Conservation (phyloP, 2,329 filamentous ascomycete species). For the Trichophyton verrucosum region DNA sequence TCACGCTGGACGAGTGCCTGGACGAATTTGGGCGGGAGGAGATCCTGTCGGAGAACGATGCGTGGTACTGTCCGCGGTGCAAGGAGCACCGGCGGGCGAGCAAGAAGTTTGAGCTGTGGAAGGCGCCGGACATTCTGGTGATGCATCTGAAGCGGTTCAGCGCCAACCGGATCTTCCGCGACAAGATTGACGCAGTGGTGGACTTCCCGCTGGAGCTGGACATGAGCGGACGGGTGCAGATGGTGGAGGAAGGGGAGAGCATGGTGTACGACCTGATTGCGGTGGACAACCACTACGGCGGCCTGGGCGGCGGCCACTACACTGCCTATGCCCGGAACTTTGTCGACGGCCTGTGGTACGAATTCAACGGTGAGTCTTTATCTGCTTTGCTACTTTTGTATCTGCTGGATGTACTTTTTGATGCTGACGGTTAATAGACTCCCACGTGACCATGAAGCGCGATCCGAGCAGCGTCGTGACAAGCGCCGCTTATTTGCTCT, state of each 20-base stretch:
- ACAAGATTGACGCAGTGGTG: constrained; percentile 83
- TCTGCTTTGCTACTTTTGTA: not conserved
- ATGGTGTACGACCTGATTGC: constrained; percentile 87
- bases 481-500: constrained; percentile 75
- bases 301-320: constrained; percentile 89
- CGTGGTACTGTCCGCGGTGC: constrained; percentile 94
- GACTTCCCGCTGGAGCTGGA: constrained; percentile 87
- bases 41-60: constrained; percentile 85
- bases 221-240: constrained; percentile 63
- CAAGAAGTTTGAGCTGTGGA: constrained; percentile 97
- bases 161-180: constrained; percentile 64
- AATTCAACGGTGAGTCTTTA: constrained; percentile 70
- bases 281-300: constrained; percentile 91
- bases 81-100: constrained; percentile 85
- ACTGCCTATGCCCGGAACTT: constrained; percentile 93
- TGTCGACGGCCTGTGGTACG: constrained; percentile 78
- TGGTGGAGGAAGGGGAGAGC: constrained; percentile 67
- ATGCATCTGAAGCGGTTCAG: constrained; percentile 95
- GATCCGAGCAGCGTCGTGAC: constrained; percentile 56
- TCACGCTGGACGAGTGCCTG: constrained; percentile 79
- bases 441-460: constrained; percentile 51
- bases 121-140: constrained; percentile 84
- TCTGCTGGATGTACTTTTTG: not conserved
- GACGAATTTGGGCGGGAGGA: constrained; percentile 92
- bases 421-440: constrained; percentile 44